Base-by-base conservation (phyloP, 257 asterid species). In the Coffea canephora region DNA sequence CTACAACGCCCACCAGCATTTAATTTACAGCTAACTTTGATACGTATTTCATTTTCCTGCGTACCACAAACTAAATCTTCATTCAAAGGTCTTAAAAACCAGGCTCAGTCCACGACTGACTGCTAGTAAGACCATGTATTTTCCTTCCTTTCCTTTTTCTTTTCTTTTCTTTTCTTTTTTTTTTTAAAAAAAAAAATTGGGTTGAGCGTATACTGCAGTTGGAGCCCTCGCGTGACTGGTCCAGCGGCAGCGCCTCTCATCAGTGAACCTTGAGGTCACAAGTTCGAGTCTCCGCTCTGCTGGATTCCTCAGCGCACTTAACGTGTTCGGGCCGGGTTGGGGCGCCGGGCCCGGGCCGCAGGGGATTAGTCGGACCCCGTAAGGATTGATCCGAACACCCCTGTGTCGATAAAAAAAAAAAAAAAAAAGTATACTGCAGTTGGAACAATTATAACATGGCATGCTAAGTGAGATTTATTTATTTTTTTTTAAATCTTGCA, bases 1-100 rank as follows among this genome's bases (percentile, higher is more conserved):
- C 65, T 19, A 45, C 23, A 18, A 2, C 6, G 54, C 36, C 74
- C 54, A 67, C 68, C 31, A 34, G 34, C 19, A 81, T 78, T 77
- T 71, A 66, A 61, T 77, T 21, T 59, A 27, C 64, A 78, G 75
- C 46, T 73, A 66, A 78, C 74, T 69, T 69, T 77, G 70, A 75
- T 77, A 12, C 43, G 19, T 80, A 55, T 59, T 80, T 80, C 64
- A 74, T 65, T 52, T 54, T 41, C 59, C 74, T 77, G 31, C 4
- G 69, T 69, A 75, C 66, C 25, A 52, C 49, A 52, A 41, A 16
- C 71, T 76, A 78, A 76, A 55, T 81, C 27, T 68, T 48, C 41
- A 69, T 84, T 86, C 79, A 82, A 82, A 82, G 74, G 89, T 86
- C 89, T 68, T 79, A 77, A 82, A 77, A 52, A 61, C 36, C 71